Conservation (phyloP, 192 early-diverging fungal species). For the Paraglomus brasilianum region DNA sequence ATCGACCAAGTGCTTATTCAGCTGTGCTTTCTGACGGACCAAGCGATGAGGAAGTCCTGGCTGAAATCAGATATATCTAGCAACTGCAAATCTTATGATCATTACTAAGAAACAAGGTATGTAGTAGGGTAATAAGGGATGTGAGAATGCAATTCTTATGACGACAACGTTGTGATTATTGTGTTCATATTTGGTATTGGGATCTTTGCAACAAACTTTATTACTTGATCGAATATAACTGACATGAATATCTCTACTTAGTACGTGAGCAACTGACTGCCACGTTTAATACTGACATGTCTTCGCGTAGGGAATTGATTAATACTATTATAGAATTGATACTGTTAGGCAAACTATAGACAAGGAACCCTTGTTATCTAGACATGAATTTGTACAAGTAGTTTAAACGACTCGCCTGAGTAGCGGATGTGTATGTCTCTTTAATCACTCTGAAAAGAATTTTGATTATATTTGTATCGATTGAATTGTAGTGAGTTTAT, state of each 20-base stretch:
- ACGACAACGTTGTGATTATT: not conserved
- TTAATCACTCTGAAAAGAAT: no score
- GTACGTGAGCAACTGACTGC: slow-evolving; percentile 85
- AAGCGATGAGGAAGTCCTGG: slow-evolving; percentile 66
- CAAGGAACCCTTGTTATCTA: not conserved
- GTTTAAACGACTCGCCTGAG: no score
- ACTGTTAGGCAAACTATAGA: slow-evolving; percentile 46
- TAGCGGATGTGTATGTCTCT: no score
- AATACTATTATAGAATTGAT: slow-evolving; percentile 80
- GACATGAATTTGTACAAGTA: not conserved
- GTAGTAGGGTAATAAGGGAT: not conserved
- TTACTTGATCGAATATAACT: not conserved
- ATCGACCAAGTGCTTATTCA: not conserved
- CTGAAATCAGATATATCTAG: slow-evolving; percentile 76
- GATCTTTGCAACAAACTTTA: not conserved
- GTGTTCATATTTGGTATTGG: not conserved
- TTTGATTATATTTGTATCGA: no score
- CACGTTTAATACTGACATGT: slow-evolving; percentile 83
- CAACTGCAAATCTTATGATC: slow-evolving; percentile 92
- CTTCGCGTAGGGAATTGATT: slow-evolving; percentile 78
- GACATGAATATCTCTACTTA: slow-evolving; percentile 26
- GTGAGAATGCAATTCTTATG: not conserved
- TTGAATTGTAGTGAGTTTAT: no score
- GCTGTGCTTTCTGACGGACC: slow-evolving; percentile 39
- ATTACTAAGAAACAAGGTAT: slow-evolving; percentile 95